Evolutionary conservation across 1,139 yeast genomes (phyloP), one percentile per base, ranked within the genome.

Genomic region (Candida tetrigidarum): DNA sequence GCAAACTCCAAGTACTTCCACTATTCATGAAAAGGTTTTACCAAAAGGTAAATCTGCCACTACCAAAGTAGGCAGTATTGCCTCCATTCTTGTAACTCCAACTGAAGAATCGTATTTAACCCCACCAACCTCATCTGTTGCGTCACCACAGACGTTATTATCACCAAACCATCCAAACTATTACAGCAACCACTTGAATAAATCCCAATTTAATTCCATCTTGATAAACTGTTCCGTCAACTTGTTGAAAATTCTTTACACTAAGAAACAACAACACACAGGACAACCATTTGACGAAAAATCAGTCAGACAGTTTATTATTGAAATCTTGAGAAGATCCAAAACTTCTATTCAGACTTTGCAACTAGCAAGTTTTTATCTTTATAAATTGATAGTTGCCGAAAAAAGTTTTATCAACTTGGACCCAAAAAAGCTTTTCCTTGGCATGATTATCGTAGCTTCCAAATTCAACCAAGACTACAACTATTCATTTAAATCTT

Each of bases 401-500:
- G 32, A 36, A 10, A n/a, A 36, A 9, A 39, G 19, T 34, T 45
- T 33, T 28, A 47, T 33, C 37, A 50, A 42, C 38, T 45, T 36
- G 23, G 84, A 88, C 57, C 85, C 90, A 6, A 80, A 86, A 55
- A 80, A 86, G 51, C 73, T 83, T 37, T 83, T 88, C 53, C 71
- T 88, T 50, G 80, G 85, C 3, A 74, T 86, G 55, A 62, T 87
- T 43, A 84, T 87, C 46, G 67, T 87, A 40, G 84, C 93, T 1
- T 79, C 86, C 44, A 88, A 88, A 60, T 86, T 83, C 60, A 73
- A 79, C 50, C 90, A 84, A 60, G 96, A 88, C 63, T 79, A 83
- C 46, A 85, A 84, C 58, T 86, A 80, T 62, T 74, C 86, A 18
- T 76, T 85, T 52, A 74, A 74, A 52, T 80, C 87, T n/a, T 88